Percentiles rank a stretch among this genome's conserved stretches.
Conservation (phyloP, 2,329 filamentous ascomycete species). For the Pseudofabraea citricarpa region DNA sequence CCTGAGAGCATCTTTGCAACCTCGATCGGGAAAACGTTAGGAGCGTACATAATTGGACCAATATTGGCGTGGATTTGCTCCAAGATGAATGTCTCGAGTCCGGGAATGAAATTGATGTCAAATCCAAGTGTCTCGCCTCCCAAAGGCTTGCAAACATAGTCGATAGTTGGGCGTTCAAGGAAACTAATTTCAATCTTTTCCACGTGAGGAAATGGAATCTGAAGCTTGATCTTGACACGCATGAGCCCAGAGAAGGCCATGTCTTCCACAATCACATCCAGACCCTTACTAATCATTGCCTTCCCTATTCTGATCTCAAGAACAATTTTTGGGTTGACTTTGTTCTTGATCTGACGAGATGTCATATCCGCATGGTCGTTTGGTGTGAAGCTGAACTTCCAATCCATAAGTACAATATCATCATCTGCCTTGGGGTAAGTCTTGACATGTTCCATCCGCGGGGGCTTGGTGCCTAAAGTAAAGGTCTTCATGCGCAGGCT, state of each 20-base stretch:
- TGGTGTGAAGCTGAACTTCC: slow-evolving; percentile 99
- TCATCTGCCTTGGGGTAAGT: slow-evolving; percentile 95
- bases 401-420: slow-evolving; percentile 97
- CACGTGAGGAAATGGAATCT: slow-evolving; percentile 91
- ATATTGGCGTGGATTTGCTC: slow-evolving; percentile 95
- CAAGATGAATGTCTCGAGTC: slow-evolving; percentile 86
- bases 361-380: slow-evolving; percentile 94
- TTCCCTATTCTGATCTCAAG: slow-evolving; percentile 94
- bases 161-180: slow-evolving; percentile 80
- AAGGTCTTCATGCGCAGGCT: slow-evolving; percentile 92
- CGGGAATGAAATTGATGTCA: slow-evolving; percentile 98
- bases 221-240: slow-evolving; percentile 96
- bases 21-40: slow-evolving; percentile 97
- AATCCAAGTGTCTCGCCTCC: slow-evolving; percentile 95
- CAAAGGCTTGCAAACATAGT: slow-evolving; percentile 96
- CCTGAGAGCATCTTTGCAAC: slow-evolving; percentile 97
- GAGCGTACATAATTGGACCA: slow-evolving; percentile 95
- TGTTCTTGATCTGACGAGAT: slow-evolving; percentile 82
- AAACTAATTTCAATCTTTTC: slow-evolving; percentile 96
- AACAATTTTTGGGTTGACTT: slow-evolving; percentile 94
- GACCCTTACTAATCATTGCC: slow-evolving; percentile 91
- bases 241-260: slow-evolving; percentile 95
- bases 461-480: slow-evolving; percentile 89
- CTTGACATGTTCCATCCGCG: slow-evolving; percentile 95
- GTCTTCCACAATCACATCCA: slow-evolving; percentile 96